A percentile compares a stretch with the other conserved stretches of the same genome.
Evolutionary conservation across 2,329 filamentous ascomycete genomes (phyloP).

Genomic region (Aspergillus carbonarius): DNA sequence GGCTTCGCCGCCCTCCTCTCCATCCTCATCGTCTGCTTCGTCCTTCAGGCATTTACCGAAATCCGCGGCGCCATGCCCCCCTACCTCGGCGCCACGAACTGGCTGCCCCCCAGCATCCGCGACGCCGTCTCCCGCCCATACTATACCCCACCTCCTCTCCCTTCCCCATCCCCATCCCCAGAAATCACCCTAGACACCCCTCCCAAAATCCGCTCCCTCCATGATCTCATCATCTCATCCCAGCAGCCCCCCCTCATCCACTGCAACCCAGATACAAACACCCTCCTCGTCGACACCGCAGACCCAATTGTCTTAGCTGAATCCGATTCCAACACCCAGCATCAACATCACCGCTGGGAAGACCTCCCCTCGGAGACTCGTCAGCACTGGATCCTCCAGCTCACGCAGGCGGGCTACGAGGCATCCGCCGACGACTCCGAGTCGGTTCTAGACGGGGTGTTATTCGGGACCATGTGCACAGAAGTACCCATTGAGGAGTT

Average conservation of each 20-base stretch:
- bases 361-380: slow-evolving; percentile 60
- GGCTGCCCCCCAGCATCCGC: slow-evolving; percentile 55
- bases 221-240: neutral
- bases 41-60: slow-evolving; percentile 63
- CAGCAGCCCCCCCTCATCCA: neutral
- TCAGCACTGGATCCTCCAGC: slow-evolving; percentile 66
- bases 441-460: slow-evolving; percentile 68
- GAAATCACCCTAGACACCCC: neutral
- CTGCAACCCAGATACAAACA: slow-evolving; percentile 6
- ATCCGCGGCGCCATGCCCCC: slow-evolving; percentile 59
- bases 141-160: slow-evolving; percentile 23
- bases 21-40: slow-evolving; percentile 60
- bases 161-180: slow-evolving; percentile 9
- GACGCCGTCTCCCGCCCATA: slow-evolving; percentile 43
- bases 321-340: neutral
- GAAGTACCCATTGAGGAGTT: neutral
- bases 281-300: neutral
- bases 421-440: slow-evolving; percentile 20
- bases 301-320: neutral
- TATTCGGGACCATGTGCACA: slow-evolving; percentile 62
- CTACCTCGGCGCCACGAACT: slow-evolving; percentile 55
- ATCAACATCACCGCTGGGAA: slow-evolving; percentile 3
- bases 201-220: slow-evolving; percentile 8
- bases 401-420: slow-evolving; percentile 71
- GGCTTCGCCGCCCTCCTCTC: slow-evolving; percentile 61